Percentiles rank a stretch among this genome's conserved stretches.
Conservation (phyloP, 106 monocot genomes). For the Amphibolis antarctica region DNA sequence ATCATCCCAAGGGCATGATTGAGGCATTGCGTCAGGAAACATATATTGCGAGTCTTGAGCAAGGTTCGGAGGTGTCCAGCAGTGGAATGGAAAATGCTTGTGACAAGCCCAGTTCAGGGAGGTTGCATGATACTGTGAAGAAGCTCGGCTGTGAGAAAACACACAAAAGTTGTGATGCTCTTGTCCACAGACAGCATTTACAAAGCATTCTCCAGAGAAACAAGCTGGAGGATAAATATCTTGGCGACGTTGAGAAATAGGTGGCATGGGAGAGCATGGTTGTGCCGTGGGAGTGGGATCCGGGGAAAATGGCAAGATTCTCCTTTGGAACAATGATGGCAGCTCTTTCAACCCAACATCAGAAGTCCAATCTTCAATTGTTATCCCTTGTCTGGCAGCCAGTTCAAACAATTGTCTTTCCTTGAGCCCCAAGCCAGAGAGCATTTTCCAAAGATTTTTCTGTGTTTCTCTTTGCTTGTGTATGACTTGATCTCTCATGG, state of each 20-base stretch:
- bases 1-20: slow-evolving; percentile 8
- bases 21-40: slow-evolving; percentile 2
- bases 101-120: slow-evolving; percentile 8
- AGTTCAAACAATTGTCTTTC: slow-evolving; percentile 63
- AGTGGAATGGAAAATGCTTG: slow-evolving; percentile 11
- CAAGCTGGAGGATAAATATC: slow-evolving; percentile 29
- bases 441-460: slow-evolving; percentile 76
- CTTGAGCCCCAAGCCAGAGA: slow-evolving; percentile 72
- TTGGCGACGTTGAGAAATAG: slow-evolving; percentile 45
- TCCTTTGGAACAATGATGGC: slow-evolving; percentile 1
- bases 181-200: slow-evolving; percentile 27
- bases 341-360: slow-evolving; percentile 17
- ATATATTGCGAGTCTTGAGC: slow-evolving; percentile 10
- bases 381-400: slow-evolving; percentile 75
- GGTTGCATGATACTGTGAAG: slow-evolving; percentile 10
- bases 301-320: slow-evolving; percentile 12
- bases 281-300: slow-evolving; percentile 4
- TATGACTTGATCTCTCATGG: slow-evolving; percentile 92
- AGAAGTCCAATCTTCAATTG: slow-evolving; percentile 63
- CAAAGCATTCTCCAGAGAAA: slow-evolving; percentile 18
- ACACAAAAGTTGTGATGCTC: slow-evolving; percentile 60
- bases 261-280: slow-evolving; percentile 27
- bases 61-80: slow-evolving; percentile 22
- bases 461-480: slow-evolving; percentile 84
- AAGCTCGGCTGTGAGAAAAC: slow-evolving; percentile 29